These are phyloP conservation scores for Fraxinus nigra DNA, from an alignment of 305 asterid species.

Conservation along the genomic window DNA sequence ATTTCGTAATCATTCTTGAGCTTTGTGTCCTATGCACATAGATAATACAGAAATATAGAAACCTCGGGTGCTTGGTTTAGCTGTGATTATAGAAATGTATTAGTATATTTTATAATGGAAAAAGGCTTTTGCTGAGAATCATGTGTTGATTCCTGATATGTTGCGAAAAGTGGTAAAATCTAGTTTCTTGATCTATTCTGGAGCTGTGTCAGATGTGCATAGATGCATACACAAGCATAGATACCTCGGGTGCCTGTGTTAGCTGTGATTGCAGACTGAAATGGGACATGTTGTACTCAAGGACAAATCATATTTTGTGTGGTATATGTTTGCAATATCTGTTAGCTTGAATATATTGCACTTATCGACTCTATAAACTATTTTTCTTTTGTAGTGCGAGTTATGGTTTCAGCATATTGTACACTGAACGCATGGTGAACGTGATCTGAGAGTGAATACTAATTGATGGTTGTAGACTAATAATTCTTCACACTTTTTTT, in stretches of 20 bases:
- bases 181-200: background rate
- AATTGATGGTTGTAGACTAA: background rate
- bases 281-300: background rate
- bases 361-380: background rate
- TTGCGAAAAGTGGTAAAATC: background rate
- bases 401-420: background rate
- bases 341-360: background rate
- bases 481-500: conserved; percentile 11
- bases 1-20: background rate
- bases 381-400: background rate
- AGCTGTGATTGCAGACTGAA: background rate
- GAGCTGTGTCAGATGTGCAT: background rate
- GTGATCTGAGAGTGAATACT: background rate
- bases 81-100: background rate
- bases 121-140: background rate
- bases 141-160: background rate
- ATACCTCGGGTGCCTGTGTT: background rate
- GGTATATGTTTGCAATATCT: background rate
- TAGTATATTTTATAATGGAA: background rate
- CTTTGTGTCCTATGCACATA: background rate
- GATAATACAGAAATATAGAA: background rate
- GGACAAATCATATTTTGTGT: background rate
- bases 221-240: background rate
- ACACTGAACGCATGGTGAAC: background rate
- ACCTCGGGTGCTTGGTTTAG: background rate